phyloP scores from a whole-genome alignment of 257 asterid species.

The Solanum tarijense region DNA sequence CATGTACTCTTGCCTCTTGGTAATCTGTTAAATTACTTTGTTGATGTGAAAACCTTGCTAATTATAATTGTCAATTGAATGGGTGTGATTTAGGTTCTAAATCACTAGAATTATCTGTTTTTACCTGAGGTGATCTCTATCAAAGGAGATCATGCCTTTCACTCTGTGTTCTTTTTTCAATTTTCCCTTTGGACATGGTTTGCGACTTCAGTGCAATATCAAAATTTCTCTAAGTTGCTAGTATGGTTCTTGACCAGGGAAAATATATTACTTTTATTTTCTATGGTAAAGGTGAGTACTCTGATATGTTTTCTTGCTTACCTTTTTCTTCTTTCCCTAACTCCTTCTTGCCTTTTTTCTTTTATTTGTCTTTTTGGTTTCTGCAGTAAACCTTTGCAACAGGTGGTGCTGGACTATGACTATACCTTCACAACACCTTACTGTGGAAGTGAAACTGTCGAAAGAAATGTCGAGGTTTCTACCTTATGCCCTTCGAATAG shows the following conservation, averaged over 20 bases:
- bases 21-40: background rate
- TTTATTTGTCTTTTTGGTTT: slow-evolving; percentile 10
- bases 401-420: slow-evolving; percentile 87
- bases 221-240: background rate
- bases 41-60: background rate
- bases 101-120: background rate
- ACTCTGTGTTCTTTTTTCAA: background rate
- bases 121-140: background rate
- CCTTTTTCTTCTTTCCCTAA: background rate
- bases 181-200: background rate
- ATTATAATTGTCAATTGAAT: background rate
- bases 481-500: background rate
- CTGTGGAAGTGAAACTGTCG: slow-evolving; percentile 54
- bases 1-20: background rate
- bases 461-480: slow-evolving; percentile 55
- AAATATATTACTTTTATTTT: background rate
- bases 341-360: background rate
- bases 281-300: background rate
- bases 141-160: background rate
- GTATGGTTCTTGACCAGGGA: background rate
- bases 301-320: background rate
- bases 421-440: slow-evolving; percentile 98
- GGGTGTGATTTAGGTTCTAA: background rate
- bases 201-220: background rate
- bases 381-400: slow-evolving; percentile 75